Conservation (phyloP, 768 basidiomycete genomes). For the Trametes gibbosa region DNA sequence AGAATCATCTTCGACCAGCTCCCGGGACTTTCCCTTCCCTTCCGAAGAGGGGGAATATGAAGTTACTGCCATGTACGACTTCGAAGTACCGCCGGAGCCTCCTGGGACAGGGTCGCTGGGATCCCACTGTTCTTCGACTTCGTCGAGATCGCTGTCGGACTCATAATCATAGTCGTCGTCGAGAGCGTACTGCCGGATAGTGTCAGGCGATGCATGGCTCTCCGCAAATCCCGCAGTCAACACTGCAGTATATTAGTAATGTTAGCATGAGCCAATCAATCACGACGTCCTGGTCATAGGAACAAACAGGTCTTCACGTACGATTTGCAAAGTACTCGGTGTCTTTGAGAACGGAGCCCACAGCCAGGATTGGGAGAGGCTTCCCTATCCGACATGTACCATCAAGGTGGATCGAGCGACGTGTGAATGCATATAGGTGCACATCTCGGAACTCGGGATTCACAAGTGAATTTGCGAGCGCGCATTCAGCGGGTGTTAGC, state of each 20-base stretch:
- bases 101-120: background rate
- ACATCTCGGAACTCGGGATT: slow-evolving; percentile 1
- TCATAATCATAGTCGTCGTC: slow-evolving; percentile 23
- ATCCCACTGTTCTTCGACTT: slow-evolving; percentile 10
- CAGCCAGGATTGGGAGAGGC: background rate
- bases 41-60: background rate
- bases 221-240: slow-evolving; percentile 14
- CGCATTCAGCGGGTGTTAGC: background rate
- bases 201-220: background rate
- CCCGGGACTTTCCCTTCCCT: background rate
- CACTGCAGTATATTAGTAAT: slow-evolving; percentile 11
- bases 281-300: too few species aligned
- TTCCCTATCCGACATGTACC: background rate
- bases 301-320: background rate
- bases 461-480: background rate
- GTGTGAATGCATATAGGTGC: slow-evolving; percentile 7
- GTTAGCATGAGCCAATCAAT: too few species aligned
- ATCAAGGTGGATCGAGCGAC: background rate
- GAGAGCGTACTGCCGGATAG: slow-evolving; percentile 1
- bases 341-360: background rate
- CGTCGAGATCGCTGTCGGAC: slow-evolving; percentile 24
- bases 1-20: background rate
- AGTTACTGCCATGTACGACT: background rate
- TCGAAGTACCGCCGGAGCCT: background rate
- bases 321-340: background rate